A percentile compares a stretch with the other conserved stretches of the same genome.
Conservation (phyloP, 2,329 filamentous ascomycete genomes). For the Phialocephala sp. region DNA sequence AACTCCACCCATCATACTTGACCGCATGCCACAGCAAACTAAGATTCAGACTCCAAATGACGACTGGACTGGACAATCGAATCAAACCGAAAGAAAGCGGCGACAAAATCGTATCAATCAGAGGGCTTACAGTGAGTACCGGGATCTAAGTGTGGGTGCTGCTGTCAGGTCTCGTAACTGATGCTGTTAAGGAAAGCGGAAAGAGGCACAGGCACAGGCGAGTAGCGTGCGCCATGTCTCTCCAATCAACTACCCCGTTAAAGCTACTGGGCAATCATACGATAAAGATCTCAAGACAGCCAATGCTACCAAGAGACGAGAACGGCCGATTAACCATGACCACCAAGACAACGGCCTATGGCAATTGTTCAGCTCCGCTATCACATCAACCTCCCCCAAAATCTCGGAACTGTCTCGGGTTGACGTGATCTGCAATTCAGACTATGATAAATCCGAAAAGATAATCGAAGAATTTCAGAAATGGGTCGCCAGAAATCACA, state of each 20-base stretch:
- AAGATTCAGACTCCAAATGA: conserved; percentile 19
- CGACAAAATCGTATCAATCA: conserved; percentile 38
- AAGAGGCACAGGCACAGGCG: conserved; percentile 7
- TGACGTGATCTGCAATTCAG: background rate
- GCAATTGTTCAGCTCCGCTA: conserved; percentile 10
- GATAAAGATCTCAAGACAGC: background rate
- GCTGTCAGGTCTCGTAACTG: background rate
- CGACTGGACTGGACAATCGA: conserved; percentile 37
- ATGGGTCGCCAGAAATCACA: conserved; percentile 11
- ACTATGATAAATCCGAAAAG: background rate
- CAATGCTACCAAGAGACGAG: background rate
- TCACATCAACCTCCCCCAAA: background rate
- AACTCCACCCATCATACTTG: background rate
- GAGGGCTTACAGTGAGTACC: conserved; percentile 24
- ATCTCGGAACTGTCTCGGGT: conserved; percentile 1
- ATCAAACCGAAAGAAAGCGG: conserved; percentile 30
- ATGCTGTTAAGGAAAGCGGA: conserved; percentile 4
- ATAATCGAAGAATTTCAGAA: conserved; percentile 11
- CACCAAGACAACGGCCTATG: conserved; percentile 7
- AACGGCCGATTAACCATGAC: background rate
- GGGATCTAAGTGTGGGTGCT: background rate
- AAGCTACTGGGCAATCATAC: background rate
- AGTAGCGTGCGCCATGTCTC: background rate
- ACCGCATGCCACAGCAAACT: conserved; percentile 9
- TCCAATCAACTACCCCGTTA: background rate